Conservation (phyloP, 2,329 filamentous ascomycete species). For the Fusarium phyllophilum region DNA sequence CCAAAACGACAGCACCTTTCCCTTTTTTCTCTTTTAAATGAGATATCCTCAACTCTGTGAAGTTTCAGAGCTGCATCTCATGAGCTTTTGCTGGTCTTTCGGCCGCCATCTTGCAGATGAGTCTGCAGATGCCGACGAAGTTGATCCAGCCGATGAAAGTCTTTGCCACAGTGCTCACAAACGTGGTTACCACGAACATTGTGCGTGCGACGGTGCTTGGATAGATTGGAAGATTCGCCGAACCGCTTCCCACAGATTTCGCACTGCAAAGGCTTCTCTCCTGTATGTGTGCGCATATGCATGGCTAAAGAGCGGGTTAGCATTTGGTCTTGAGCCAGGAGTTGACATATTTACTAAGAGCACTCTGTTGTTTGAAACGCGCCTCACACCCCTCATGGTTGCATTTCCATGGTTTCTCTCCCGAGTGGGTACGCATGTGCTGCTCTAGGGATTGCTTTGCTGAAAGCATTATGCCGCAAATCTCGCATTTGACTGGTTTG, state of each 20-base stretch:
- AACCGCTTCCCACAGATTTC: conserved; percentile 68
- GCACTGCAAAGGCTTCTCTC: conserved; percentile 70
- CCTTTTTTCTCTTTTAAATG: not conserved
- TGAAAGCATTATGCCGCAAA: conserved; percentile 69
- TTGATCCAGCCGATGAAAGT: conserved; percentile 70
- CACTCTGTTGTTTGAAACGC: conserved; percentile 73
- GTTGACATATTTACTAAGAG: conserved; percentile 62
- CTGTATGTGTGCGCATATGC: conserved; percentile 73
- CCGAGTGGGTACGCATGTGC: conserved; percentile 73
- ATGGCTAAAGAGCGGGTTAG: conserved; percentile 60
- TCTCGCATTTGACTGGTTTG: conserved; percentile 67
- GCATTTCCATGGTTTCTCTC: conserved; percentile 72
- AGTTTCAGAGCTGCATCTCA: not conserved
- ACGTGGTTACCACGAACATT: conserved; percentile 61
- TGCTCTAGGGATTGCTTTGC: conserved; percentile 75
- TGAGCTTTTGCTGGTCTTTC: conserved; percentile 31
- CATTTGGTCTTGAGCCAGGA: not conserved
- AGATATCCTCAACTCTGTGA: not conserved
- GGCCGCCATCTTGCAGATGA: conserved; percentile 43
- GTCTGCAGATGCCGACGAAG: conserved; percentile 63
- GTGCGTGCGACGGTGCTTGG: conserved; percentile 73
- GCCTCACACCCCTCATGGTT: conserved; percentile 60
- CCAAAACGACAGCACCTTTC: not conserved
- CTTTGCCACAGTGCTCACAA: conserved; percentile 64
- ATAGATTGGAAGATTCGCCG: conserved; percentile 72